These are phyloP conservation scores for Groenewaldozyma tartarivorans DNA, from an alignment of 805 yeast species.

Conservation along the genomic window DNA sequence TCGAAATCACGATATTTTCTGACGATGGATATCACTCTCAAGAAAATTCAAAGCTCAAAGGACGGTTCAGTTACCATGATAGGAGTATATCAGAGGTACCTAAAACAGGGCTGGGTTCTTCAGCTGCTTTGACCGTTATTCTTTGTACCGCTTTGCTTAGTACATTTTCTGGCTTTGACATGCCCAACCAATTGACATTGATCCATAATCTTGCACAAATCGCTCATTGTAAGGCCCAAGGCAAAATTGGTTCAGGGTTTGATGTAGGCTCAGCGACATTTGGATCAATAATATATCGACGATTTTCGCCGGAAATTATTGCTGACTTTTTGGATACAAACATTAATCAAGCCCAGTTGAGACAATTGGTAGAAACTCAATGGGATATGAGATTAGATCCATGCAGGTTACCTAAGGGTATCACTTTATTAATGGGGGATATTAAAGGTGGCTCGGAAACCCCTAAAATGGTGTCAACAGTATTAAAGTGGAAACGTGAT, in stretches of 20 bases:
- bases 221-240: constrained; percentile 90
- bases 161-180: constrained; percentile 28
- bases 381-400: constrained; percentile 56
- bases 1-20: constrained; percentile 58
- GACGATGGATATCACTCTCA: constrained; percentile 71
- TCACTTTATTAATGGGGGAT: constrained; percentile 84
- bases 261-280: constrained; percentile 93
- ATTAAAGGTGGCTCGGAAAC: constrained; percentile 89
- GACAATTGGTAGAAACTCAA: constrained; percentile 25
- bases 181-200: constrained; percentile 25
- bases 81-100: constrained; percentile 60
- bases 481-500: constrained; percentile 55
- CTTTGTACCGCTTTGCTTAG: constrained; percentile 61
- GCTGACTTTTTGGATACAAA: constrained; percentile 18
- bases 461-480: constrained; percentile 75
- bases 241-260: constrained; percentile 93
- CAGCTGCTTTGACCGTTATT: constrained; percentile 86
- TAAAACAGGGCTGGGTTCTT: constrained; percentile 92
- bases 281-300: constrained; percentile 74
- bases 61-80: constrained; percentile 51
- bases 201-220: constrained; percentile 82
- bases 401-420: constrained; percentile 57
- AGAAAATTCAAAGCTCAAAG: constrained; percentile 8
- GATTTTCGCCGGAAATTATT: constrained; percentile 55
- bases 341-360: constrained; percentile 13